Percentiles rank a stretch among this genome's conserved stretches.
phyloP scores from a whole-genome alignment of 2,329 filamentous ascomycete species.

The Tolypocladium tundrense region DNA sequence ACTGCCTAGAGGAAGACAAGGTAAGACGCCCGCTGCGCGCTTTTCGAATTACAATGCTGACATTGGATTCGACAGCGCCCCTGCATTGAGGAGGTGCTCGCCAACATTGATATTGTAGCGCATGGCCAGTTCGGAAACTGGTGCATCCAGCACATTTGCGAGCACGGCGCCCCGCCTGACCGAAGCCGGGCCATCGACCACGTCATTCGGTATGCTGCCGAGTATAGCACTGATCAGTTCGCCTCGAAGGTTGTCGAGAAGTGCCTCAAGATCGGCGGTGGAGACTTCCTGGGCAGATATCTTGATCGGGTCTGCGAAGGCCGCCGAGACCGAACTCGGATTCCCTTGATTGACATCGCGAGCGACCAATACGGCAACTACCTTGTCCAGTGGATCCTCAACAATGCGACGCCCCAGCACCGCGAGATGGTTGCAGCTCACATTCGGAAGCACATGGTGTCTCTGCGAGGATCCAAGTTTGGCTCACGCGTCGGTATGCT shows the following conservation, averaged over 20 bases:
- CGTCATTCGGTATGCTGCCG: slow-evolving; percentile 82
- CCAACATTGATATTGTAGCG: slow-evolving; percentile 90
- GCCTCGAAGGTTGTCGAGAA: slow-evolving; percentile 99
- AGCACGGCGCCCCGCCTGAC: slow-evolving; percentile 85
- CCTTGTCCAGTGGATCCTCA: slow-evolving; percentile 92
- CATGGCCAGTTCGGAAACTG: slow-evolving; percentile 98
- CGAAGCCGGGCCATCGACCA: slow-evolving; percentile 91
- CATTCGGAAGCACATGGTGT: slow-evolving; percentile 99
- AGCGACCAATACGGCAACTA: slow-evolving; percentile 99
- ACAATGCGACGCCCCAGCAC: slow-evolving; percentile 77
- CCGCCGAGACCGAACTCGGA: slow-evolving; percentile 80
- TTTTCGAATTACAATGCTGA: background rate
- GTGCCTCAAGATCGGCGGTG: slow-evolving; percentile 90
- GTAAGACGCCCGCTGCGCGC: slow-evolving; percentile 34
- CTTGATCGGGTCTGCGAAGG: slow-evolving; percentile 90
- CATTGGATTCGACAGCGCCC: slow-evolving; percentile 55
- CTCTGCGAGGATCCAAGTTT: slow-evolving; percentile 94
- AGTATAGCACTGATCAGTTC: slow-evolving; percentile 98
- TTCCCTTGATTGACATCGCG: slow-evolving; percentile 94
- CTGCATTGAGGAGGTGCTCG: slow-evolving; percentile 91
- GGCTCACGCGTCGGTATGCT: slow-evolving; percentile 98
- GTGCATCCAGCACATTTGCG: slow-evolving; percentile 99
- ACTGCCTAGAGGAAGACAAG: slow-evolving; percentile 97
- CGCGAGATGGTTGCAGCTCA: slow-evolving; percentile 88
- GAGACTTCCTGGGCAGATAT: slow-evolving; percentile 85